Evolutionary conservation across 2,329 filamentous ascomycete species (phyloP), one percentile per base, ranked within the genome.

Genomic region (Clarireedia homoeocarpa): DNA sequence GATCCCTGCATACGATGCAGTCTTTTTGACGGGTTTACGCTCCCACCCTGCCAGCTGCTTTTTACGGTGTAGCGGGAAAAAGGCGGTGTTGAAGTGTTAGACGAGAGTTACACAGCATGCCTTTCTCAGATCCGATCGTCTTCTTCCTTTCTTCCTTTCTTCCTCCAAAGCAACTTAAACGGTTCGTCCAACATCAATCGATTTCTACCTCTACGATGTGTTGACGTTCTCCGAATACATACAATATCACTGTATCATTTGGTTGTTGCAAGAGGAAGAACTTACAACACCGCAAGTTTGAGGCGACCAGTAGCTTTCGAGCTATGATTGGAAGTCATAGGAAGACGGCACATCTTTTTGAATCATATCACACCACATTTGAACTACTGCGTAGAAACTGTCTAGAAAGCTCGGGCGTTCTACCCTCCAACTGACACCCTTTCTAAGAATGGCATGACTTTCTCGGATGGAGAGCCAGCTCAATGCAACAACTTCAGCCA

Each of bases 291-390:
- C 67, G 64, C 66, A 67, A 64, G 67, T 70, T 70, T 70, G 67
- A 70, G 67, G 66, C 61, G 63, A 69, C 66, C 64, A 65, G 65
- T 61, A 68, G 65, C 62, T 62, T 58, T 64, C 53, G 61, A 62
- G 65, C 65, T 56, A 17, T 69, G 67, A 67, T 64, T 67, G 64
- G 65, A 65, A 65, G 66, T 63, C 66, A 69, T 69, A 69, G 67
- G 63, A 67, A 67, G 65, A 60, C 62, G 66, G 62, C 44, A 67
- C 63, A 68, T 60, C 38, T 30, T 49, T 30, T 48, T 54, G 39
- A 42, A 42, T 42, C 39, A 20, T 14, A 42, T 7, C 5, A 14
- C 20, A 42, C 2, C 20, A 3, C 20, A 20, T 20, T 20, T n/a
- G 5, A 9, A 42, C 39, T 42, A 42, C 39, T 42, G 10, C 10